These are phyloP conservation scores for Microdochium paspali DNA, from an alignment of 2,329 filamentous ascomycete genomes.

Conservation along the genomic window DNA sequence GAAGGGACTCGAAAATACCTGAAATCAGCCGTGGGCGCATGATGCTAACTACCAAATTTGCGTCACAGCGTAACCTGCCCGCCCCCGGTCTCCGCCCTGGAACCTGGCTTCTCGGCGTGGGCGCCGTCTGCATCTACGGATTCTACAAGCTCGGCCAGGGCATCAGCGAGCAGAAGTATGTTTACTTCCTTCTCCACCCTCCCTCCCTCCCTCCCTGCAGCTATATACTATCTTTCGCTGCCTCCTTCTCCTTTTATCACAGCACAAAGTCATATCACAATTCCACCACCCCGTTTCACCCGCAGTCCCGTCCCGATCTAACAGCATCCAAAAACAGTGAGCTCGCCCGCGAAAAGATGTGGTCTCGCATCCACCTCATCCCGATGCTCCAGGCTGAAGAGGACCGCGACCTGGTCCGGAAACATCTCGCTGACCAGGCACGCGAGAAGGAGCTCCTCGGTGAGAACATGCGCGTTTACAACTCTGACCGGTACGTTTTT, in stretches of 20 bases:
- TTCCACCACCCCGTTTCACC: too few relatives aligned
- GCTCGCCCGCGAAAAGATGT: slow-evolving; percentile 94
- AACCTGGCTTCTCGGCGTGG: slow-evolving; percentile 68
- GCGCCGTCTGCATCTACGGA: slow-evolving; percentile 74
- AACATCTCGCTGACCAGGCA: slow-evolving; percentile 76
- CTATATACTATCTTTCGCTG: too few relatives aligned
- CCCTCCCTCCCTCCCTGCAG: too few relatives aligned
- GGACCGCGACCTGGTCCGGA: slow-evolving; percentile 86
- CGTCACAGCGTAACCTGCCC: slow-evolving; percentile 73
- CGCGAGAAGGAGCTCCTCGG: slow-evolving; percentile 88
- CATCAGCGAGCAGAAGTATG: slow-evolving; percentile 85
- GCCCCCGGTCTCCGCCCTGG: slow-evolving; percentile 81
- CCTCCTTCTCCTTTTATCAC: too few relatives aligned
- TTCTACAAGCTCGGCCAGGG: slow-evolving; percentile 81
- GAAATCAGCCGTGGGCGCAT: background rate
- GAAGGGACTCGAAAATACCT: too few relatives aligned
- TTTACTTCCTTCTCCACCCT: slow-evolving; percentile 6
- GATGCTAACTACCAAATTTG: background rate
- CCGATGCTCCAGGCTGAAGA: slow-evolving; percentile 93
- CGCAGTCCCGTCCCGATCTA: too few relatives aligned
- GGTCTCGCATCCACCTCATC: slow-evolving; percentile 90
- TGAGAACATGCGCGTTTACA: slow-evolving; percentile 74
- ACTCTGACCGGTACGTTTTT: slow-evolving; percentile 72
- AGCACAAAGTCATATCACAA: too few relatives aligned
- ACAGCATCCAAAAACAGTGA: too few relatives aligned